Percentiles rank a stretch among this genome's conserved stretches.
Evolutionary conservation across 495 filamentous ascomycete species (phyloP).

Genomic region (Tuber borchii): DNA sequence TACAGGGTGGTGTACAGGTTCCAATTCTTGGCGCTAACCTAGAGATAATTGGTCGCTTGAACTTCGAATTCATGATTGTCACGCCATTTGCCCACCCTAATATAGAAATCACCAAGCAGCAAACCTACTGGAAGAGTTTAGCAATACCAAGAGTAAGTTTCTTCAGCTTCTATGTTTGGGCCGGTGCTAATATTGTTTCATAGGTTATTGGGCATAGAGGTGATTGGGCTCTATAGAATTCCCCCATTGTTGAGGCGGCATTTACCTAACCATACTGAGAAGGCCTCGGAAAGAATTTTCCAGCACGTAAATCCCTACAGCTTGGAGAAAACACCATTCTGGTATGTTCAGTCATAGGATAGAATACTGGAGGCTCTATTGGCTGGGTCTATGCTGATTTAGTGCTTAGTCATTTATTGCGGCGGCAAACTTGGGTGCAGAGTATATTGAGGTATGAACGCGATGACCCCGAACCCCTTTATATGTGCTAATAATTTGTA

Average conservation of each 20-base stretch:
- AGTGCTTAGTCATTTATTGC: conserved; percentile 74
- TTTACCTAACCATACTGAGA: conserved; percentile 21
- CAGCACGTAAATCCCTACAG: conserved; percentile 74
- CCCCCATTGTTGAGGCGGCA: background rate
- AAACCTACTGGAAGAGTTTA: conserved; percentile 92
- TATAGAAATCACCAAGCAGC: conserved; percentile 78
- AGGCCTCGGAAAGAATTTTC: conserved; percentile 83
- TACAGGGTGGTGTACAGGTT: conserved; percentile 88
- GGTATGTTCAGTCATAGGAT: conserved; percentile 26
- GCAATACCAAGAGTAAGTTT: conserved; percentile 59
- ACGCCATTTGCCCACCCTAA: conserved; percentile 91
- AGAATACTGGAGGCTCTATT: background rate
- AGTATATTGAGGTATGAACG: conserved; percentile 35
- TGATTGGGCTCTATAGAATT: conserved; percentile 28
- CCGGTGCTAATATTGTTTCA: background rate
- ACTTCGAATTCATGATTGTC: conserved; percentile 93
- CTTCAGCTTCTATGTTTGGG: background rate
- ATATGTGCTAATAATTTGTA: conserved; percentile 23
- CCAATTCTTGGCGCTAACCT: conserved; percentile 74
- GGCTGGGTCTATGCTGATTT: conserved; percentile 8
- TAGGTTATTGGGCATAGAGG: conserved; percentile 78
- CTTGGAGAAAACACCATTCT: conserved; percentile 90
- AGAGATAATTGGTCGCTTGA: conserved; percentile 86
- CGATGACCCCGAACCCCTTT: background rate
- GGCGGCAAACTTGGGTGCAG: conserved; percentile 75